Evolutionary conservation across 2,329 filamentous ascomycete genomes (phyloP), one percentile per base, ranked within the genome.

Genomic region (Allantophomopsis lycopodina): DNA sequence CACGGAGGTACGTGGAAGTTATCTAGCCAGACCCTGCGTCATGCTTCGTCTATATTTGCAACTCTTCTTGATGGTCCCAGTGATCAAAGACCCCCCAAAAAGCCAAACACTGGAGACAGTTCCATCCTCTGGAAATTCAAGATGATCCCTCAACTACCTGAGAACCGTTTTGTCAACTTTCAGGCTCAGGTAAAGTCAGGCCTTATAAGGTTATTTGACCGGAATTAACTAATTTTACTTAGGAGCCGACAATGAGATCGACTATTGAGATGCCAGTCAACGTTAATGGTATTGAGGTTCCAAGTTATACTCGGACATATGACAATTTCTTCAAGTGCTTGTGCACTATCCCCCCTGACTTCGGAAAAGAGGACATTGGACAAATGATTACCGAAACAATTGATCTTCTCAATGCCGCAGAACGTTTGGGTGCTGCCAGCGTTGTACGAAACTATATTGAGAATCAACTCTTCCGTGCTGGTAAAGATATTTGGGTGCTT

Each of bases 241-340:
- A 18, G 16, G 20, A 36, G 3, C 7, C 5, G 2, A 15, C 6
- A n/a, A 3, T 8, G 7, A 15, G 12, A 15, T 16, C 30, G 16
- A 16, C 18, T 11, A 13, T 31, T 10, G 14, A 37, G 14, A 34
- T 8, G 3, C 32, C 32, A 8, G 6, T 15, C 7, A 48, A 48
- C 32, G 16, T 38, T 6, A 44, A 45, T n/a, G 42, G 42, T 13
- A 14, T 46, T 6, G 45, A 44, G 10, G 23, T 12, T 2, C 36
- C 42, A 12, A 32, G 21, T 2, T 48, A 43, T 17, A 41, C 49
- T 35, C 46, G 44, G 13, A 38, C 44, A 7, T 55, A 55, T 32
- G 52, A 55, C 31, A 54, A 50, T 11, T 43, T 55, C 32, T 55
- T 55, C 42, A 37, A 42, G 6, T 46, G 45, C 35, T 18, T 53